phyloP scores from a whole-genome alignment of 257 asterid species.

The Solanum commersonii region DNA sequence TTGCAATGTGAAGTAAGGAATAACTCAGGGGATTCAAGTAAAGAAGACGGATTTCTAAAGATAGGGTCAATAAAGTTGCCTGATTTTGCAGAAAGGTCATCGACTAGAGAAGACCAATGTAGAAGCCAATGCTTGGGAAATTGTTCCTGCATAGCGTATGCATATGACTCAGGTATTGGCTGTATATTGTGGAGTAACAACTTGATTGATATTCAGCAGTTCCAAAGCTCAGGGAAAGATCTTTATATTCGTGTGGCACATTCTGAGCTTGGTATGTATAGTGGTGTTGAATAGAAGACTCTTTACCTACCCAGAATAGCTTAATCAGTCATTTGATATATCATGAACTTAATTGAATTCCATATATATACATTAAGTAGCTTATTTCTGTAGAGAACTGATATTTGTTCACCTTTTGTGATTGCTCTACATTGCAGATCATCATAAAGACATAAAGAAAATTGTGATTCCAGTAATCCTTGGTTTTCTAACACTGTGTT shows the following conservation, averaged over 20 bases:
- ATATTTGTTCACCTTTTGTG: neutral
- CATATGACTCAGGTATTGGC: slow-evolving; percentile 18
- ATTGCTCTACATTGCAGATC: slow-evolving; percentile 8
- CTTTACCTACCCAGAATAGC: neutral
- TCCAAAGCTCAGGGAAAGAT: slow-evolving; percentile 21
- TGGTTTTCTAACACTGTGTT: slow-evolving; percentile 13
- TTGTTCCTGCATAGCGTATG: slow-evolving; percentile 52
- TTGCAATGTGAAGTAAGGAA: neutral
- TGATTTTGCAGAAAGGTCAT: neutral
- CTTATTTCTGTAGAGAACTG: neutral
- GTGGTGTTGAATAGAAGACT: neutral
- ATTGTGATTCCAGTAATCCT: slow-evolving; percentile 27
- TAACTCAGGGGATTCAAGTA: neutral
- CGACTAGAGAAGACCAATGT: neutral
- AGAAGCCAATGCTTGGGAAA: slow-evolving; percentile 14
- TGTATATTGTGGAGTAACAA: slow-evolving; percentile 38
- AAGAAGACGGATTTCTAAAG: neutral
- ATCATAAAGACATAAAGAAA: slow-evolving; percentile 12
- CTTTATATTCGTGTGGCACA: slow-evolving; percentile 35
- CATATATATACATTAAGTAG: neutral
- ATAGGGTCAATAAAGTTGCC: neutral
- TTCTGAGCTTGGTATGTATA: slow-evolving; percentile 44
- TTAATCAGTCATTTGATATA: neutral
- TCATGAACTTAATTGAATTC: neutral
- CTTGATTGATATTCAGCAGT: slow-evolving; percentile 34